Conservation (phyloP, 495 filamentous ascomycete genomes). For the Poronia punctata region DNA sequence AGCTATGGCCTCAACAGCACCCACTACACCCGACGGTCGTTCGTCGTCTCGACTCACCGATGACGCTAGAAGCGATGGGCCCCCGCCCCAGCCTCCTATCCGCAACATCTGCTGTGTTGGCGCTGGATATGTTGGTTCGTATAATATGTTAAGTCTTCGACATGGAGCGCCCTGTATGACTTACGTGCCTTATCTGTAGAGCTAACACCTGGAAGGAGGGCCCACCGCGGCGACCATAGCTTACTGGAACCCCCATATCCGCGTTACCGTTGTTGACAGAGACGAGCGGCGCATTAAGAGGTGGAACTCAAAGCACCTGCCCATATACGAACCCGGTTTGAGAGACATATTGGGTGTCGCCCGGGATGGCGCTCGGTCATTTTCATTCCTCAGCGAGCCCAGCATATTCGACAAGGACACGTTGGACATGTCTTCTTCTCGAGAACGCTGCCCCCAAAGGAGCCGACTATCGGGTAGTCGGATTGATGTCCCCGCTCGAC, state of each 20-base stretch:
- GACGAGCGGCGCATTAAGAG: constrained; percentile 55
- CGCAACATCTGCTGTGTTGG: constrained; percentile 57
- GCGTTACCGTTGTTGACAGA: constrained; percentile 66
- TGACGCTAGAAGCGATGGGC: too few species aligned
- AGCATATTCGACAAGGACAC: not conserved
- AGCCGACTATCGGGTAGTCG: constrained; percentile 14
- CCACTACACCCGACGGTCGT: constrained; percentile 49
- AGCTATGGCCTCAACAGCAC: constrained; percentile 37
- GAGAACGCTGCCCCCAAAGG: constrained; percentile 23
- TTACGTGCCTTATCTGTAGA: too few species aligned
- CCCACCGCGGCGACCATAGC: constrained; percentile 73
- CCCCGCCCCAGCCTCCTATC: too few species aligned
- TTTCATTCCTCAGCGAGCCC: constrained; percentile 20
- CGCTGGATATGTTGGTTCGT: constrained; percentile 58
- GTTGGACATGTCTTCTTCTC: constrained; percentile 12
- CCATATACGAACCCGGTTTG: constrained; percentile 72
- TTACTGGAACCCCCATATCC: constrained; percentile 58
- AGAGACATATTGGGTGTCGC: constrained; percentile 57
- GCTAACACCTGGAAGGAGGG: constrained; percentile 44
- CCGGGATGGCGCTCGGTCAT: constrained; percentile 47
- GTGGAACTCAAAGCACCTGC: constrained; percentile 68
- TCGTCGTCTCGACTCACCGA: constrained; percentile 36
- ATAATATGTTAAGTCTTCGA: too few species aligned
- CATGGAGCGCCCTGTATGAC: too few species aligned
- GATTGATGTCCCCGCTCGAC: constrained; percentile 22